phyloP scores from a whole-genome alignment of 768 basidiomycete species.

The Naganishia kalamii region DNA sequence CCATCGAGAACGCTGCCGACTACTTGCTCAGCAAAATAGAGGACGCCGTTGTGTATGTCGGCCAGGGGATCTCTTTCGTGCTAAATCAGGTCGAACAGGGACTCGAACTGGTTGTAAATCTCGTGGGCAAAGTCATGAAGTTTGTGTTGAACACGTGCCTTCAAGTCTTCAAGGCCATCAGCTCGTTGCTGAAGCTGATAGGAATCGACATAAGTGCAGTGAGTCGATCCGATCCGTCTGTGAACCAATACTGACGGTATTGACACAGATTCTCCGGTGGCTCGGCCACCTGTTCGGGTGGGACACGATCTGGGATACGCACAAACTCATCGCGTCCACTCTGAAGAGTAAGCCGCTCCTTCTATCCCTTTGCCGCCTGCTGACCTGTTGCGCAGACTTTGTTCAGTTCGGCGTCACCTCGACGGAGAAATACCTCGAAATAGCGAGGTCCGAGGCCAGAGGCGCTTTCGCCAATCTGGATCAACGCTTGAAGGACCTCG shows the following conservation, averaged over 20 bases:
- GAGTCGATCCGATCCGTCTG: neutral
- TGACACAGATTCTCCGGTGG: neutral
- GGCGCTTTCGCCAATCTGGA: neutral
- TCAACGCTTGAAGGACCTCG: slow-evolving; percentile 2
- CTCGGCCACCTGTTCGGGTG: neutral
- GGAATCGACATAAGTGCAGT: slow-evolving; percentile 11
- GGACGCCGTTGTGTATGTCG: slow-evolving; percentile 9
- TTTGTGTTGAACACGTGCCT: neutral
- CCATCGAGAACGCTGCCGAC: slow-evolving; percentile 5
- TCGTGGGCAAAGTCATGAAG: slow-evolving; percentile 12
- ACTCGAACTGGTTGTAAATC: neutral
- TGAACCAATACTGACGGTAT: neutral
- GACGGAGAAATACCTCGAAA: neutral
- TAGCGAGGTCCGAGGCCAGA: neutral
- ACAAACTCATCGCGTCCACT: neutral
- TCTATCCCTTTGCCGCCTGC: neutral
- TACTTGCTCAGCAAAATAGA: slow-evolving; percentile 9
- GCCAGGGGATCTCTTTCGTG: neutral
- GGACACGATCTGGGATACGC: slow-evolving; percentile 1
- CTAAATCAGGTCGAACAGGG: slow-evolving; percentile 7
- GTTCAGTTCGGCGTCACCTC: neutral
- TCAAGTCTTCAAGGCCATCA: slow-evolving; percentile 10
- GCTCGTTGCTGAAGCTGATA: slow-evolving; percentile 7
- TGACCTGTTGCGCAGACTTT: neutral
- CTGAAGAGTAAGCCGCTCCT: neutral